These are phyloP conservation scores for Blastobotrys ciferrii DNA, from an alignment of 1,139 yeast species.

Conservation along the genomic window DNA sequence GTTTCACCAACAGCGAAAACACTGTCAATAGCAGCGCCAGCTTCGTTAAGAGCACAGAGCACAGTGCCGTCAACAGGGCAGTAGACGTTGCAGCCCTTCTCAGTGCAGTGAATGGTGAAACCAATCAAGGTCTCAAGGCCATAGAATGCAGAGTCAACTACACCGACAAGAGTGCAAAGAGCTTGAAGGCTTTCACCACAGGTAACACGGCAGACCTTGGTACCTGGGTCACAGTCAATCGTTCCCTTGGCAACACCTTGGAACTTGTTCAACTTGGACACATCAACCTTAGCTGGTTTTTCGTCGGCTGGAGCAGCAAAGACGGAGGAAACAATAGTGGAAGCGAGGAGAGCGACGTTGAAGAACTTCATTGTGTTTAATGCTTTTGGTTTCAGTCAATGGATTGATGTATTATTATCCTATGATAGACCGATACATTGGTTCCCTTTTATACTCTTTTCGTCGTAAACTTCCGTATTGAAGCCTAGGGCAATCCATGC, in stretches of 20 bases:
- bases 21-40: conserved; percentile 20
- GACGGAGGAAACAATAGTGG: conserved; percentile 10
- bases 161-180: conserved; percentile 20
- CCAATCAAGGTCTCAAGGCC: conserved; percentile 22
- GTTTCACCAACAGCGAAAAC: conserved; percentile 22
- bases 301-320: conserved; percentile 13
- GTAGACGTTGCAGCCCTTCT: conserved; percentile 19
- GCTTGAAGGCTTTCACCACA: conserved; percentile 17
- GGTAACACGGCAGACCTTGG: conserved; percentile 18
- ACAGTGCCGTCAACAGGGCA: conserved; percentile 22
- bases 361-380: conserved; percentile 11
- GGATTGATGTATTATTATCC: too few relatives aligned
- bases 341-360: conserved; percentile 7
- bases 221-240: conserved; percentile 18
- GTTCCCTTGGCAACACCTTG: conserved; percentile 11
- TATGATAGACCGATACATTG: too few relatives aligned
- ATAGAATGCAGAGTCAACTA: conserved; percentile 20
- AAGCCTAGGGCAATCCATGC: neutral
- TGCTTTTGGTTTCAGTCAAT: too few relatives aligned
- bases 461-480: too few relatives aligned
- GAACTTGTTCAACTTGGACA: conserved; percentile 6
- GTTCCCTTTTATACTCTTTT: too few relatives aligned
- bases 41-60: conserved; percentile 20
- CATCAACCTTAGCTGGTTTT: neutral
- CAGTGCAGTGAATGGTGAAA: conserved; percentile 17